Base-by-base conservation (phyloP, 2,329 filamentous ascomycete species). In the Chrysoporthe deuterocubensis region DNA sequence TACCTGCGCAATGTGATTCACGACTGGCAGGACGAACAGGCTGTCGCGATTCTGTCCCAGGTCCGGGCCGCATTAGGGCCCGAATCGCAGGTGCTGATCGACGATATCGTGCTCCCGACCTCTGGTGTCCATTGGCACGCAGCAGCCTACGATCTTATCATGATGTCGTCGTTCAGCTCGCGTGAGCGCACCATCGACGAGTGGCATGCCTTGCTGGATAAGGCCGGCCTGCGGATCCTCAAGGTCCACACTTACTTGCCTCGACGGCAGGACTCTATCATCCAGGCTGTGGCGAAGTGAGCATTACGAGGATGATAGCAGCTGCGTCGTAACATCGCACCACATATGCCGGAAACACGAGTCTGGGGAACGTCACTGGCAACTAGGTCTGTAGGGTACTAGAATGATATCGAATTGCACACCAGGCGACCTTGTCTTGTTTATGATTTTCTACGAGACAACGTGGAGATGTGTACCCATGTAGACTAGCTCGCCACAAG, bases 81-180 rank as follows among this genome's bases (percentile, higher is more conserved):
- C 0, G 74, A 77, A 4, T 81, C 80, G 0, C 71, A 73, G 16
- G 75, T 84, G 32, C 68, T 84, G 32, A 79, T 84, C 61, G 78
- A 81, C 64, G 82, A 84, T n/a, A 74, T 80, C 32, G 78, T 83
- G 3, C 57, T 83, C 9, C 79, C 80, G 0, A 72, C 81, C 40
- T 71, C 58, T 3, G 75, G 75, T 3, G 77, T 74, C 1, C 71
- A 76, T 37, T 78, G 72, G 71, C 70, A 77, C 52, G 73, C 77
- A 1, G 71, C 76, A 1, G 70, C 72, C 13, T 65, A 77, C 11
- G 81, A 83, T 68, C 37, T 83, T 7, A 74, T 71, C 2, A 81
- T 82, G 78, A 77, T 80, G 75, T 42, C 75, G 1, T 66, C 70
- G 0, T 70, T 80, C 6, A 79, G 70, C 3, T 73, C 75, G 0